A percentile compares a stretch with the other conserved stretches of the same genome.
phyloP scores from a whole-genome alignment of 176 grass and related monocot genomes.

The Triticum timopheevii region DNA sequence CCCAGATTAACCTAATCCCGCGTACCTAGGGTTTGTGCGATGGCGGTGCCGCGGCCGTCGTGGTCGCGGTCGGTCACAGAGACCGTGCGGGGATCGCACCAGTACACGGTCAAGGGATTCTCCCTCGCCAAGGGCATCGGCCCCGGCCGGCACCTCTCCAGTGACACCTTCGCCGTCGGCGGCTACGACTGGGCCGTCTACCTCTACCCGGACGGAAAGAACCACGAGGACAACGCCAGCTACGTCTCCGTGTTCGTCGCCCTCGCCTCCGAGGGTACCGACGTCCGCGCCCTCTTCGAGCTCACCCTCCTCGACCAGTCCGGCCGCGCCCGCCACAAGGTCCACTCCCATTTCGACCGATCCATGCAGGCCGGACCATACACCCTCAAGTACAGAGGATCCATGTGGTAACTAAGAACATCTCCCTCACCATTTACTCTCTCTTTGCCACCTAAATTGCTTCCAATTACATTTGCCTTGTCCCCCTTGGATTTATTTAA shows the following conservation, averaged over 20 bases:
- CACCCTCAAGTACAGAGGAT: constrained; percentile 86
- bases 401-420: constrained; percentile 62
- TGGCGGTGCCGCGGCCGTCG: constrained; percentile 43
- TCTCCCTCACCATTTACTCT: not conserved
- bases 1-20: not conserved
- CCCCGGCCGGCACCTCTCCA: constrained; percentile 58
- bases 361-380: constrained; percentile 57
- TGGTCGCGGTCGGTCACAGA: constrained; percentile 67
- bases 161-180: constrained; percentile 75
- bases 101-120: constrained; percentile 76
- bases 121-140: constrained; percentile 87
- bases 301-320: constrained; percentile 83
- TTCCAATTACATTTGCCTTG: not conserved
- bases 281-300: constrained; percentile 84
- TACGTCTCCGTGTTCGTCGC: constrained; percentile 89
- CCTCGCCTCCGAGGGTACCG: constrained; percentile 73
- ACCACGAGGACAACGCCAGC: constrained; percentile 63
- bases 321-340: constrained; percentile 63
- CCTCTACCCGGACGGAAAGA: constrained; percentile 85
- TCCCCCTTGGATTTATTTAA: not conserved
- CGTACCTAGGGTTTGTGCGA: constrained; percentile 50
- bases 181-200: constrained; percentile 82
- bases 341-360: constrained; percentile 81
- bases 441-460: not conserved
- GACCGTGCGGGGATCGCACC: constrained; percentile 74